These are phyloP conservation scores for Diospyros lotus DNA, from an alignment of 148 eudicot species.

Conservation along the genomic window DNA sequence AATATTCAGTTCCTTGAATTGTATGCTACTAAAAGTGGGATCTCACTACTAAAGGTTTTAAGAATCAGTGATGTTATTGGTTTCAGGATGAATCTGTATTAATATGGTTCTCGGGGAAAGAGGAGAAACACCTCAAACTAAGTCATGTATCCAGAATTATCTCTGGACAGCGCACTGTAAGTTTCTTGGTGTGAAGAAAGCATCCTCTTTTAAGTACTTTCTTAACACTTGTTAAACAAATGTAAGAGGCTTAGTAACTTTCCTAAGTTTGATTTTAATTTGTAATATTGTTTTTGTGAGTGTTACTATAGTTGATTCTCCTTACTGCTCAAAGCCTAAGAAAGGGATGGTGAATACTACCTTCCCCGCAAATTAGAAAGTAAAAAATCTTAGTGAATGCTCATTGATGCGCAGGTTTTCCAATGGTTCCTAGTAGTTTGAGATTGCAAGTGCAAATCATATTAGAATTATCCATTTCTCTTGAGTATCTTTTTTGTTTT, in stretches of 20 bases:
- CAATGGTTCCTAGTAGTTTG: neutral
- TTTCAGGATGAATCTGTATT: conserved; percentile 86
- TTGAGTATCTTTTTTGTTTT: too few relatives aligned
- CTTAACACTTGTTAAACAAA: neutral
- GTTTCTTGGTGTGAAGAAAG: conserved; percentile 21
- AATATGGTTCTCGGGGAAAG: conserved; percentile 93
- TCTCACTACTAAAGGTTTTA: neutral
- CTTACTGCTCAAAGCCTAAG: neutral
- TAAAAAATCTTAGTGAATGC: neutral
- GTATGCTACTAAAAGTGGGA: neutral
- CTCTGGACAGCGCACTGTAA: conserved; percentile 97
- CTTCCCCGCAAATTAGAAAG: neutral
- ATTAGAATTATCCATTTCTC: too few relatives aligned
- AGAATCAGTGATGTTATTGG: conserved; percentile 10
- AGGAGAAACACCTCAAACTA: conserved; percentile 89
- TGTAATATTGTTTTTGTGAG: neutral
- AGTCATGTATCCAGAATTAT: conserved; percentile 87
- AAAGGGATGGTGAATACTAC: neutral
- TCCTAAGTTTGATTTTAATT: neutral
- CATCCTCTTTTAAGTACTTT: neutral
- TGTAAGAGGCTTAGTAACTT: neutral
- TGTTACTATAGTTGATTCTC: neutral
- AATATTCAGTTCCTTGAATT: neutral
- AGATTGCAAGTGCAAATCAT: too few relatives aligned
- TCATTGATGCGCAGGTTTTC: neutral